These are phyloP conservation scores for Gryganskiella cystojenkinii DNA, from an alignment of 192 early-diverging fungal genomes.

Conservation along the genomic window DNA sequence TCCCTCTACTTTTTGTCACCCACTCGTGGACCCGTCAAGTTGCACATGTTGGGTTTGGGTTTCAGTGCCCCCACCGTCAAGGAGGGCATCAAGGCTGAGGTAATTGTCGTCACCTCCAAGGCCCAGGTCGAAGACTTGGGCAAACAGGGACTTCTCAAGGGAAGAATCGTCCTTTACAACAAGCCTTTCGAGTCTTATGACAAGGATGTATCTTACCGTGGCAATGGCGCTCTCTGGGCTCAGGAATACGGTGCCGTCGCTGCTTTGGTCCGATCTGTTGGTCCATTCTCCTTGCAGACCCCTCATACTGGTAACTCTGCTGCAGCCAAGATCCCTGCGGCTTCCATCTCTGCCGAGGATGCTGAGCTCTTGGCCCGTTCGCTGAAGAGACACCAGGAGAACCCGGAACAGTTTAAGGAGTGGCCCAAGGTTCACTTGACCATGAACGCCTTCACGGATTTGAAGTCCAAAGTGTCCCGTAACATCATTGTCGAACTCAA, in stretches of 20 bases:
- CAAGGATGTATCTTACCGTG: conserved; percentile 24
- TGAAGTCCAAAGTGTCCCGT: conserved; percentile 56
- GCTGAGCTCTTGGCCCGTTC: conserved; percentile 64
- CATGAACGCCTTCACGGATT: conserved; percentile 53
- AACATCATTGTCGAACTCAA: conserved; percentile 68
- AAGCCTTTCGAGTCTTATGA: conserved; percentile 47
- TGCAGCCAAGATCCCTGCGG: conserved; percentile 63
- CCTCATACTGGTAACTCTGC: conserved; percentile 63
- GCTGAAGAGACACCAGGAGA: conserved; percentile 49
- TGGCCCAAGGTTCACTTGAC: conserved; percentile 63
- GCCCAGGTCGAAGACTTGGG: conserved; percentile 59
- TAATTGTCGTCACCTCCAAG: conserved; percentile 62
- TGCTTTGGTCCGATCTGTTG: conserved; percentile 62
- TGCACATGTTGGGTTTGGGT: conserved; percentile 65
- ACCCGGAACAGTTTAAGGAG: conserved; percentile 37
- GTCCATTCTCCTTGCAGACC: conserved; percentile 56
- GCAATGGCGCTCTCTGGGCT: conserved; percentile 37
- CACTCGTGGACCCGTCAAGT: conserved; percentile 58
- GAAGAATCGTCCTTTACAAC: conserved; percentile 64
- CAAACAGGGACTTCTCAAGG: conserved; percentile 49
- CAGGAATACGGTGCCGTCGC: conserved; percentile 63
- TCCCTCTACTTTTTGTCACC: conserved; percentile 61
- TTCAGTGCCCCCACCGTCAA: conserved; percentile 54
- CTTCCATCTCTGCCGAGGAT: conserved; percentile 64
- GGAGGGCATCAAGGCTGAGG: conserved; percentile 53